Evolutionary conservation across 164 flowering plant species (phyloP).

Genomic region (Vitis riparia): DNA sequence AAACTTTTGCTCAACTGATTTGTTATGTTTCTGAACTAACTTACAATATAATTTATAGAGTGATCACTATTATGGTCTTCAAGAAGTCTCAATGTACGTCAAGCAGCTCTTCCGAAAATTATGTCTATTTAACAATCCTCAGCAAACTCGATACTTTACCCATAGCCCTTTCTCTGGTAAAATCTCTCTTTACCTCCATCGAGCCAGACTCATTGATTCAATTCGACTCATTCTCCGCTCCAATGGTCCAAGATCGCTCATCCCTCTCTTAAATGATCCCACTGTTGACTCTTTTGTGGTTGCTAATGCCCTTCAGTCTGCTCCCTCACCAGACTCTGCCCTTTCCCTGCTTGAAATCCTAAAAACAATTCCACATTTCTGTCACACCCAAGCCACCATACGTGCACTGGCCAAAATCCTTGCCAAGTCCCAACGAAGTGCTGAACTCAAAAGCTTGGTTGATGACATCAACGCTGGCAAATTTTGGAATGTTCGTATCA

Average conservation of each 20-base stretch:
- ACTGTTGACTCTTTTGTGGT: conserved; percentile 73
- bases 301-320: conserved; percentile 64
- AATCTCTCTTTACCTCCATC: conserved; percentile 62
- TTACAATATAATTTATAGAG: neutral
- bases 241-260: conserved; percentile 26
- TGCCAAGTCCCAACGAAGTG: conserved; percentile 41
- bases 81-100: conserved; percentile 10
- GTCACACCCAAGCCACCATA: conserved; percentile 50
- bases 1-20: neutral
- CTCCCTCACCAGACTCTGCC: conserved; percentile 78
- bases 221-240: conserved; percentile 70
- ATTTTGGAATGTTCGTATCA: conserved; percentile 44
- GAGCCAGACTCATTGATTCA: conserved; percentile 77
- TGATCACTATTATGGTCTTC: neutral
- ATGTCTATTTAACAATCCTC: conserved; percentile 8
- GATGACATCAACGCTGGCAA: conserved; percentile 49
- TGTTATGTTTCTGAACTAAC: neutral
- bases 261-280: conserved; percentile 38
- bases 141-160: conserved; percentile 34
- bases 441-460: conserved; percentile 53
- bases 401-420: conserved; percentile 66
- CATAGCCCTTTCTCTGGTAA: conserved; percentile 37
- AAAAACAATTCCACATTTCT: conserved; percentile 38
- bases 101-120: conserved; percentile 7
- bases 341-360: conserved; percentile 54